phyloP scores from a whole-genome alignment of 495 filamentous ascomycete species.

The Beverwykella pulmonaria region DNA sequence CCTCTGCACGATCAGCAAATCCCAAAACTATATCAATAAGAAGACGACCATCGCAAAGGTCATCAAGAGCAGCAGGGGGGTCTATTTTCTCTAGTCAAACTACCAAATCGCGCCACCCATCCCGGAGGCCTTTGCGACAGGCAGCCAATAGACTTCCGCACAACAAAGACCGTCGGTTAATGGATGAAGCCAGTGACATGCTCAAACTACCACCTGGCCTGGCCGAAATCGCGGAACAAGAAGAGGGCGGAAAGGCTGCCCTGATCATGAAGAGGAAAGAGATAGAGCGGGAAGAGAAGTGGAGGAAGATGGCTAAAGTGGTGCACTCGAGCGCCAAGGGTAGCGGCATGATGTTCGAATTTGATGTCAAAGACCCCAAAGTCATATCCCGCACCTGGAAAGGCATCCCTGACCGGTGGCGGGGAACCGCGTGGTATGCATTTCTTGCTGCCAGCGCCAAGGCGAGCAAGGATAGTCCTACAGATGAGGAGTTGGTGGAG shows the following conservation, averaged over 20 bases:
- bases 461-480: slow-evolving; percentile 58
- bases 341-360: slow-evolving; percentile 87
- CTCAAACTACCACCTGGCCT: slow-evolving; percentile 74
- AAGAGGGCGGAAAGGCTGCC: slow-evolving; percentile 58
- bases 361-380: slow-evolving; percentile 81
- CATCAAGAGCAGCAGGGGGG: slow-evolving; percentile 14
- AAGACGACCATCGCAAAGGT: slow-evolving; percentile 47
- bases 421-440: slow-evolving; percentile 89
- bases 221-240: slow-evolving; percentile 62
- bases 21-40: slow-evolving; percentile 51
- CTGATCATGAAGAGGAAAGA: slow-evolving; percentile 76
- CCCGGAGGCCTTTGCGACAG: slow-evolving; percentile 53
- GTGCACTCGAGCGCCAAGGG: slow-evolving; percentile 57
- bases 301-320: slow-evolving; percentile 91
- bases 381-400: slow-evolving; percentile 94
- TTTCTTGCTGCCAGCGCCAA: slow-evolving; percentile 87
- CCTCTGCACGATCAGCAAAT: slow-evolving; percentile 40
- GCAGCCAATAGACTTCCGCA: slow-evolving; percentile 76
- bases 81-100: slow-evolving; percentile 39
- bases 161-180: slow-evolving; percentile 70
- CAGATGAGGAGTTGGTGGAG: slow-evolving; percentile 71
- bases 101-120: slow-evolving; percentile 20
- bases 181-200: slow-evolving; percentile 90
- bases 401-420: slow-evolving; percentile 96
- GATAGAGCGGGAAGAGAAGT: slow-evolving; percentile 84